phyloP scores from a whole-genome alignment of 257 asterid species.

The Rehmannia glutinosa region DNA sequence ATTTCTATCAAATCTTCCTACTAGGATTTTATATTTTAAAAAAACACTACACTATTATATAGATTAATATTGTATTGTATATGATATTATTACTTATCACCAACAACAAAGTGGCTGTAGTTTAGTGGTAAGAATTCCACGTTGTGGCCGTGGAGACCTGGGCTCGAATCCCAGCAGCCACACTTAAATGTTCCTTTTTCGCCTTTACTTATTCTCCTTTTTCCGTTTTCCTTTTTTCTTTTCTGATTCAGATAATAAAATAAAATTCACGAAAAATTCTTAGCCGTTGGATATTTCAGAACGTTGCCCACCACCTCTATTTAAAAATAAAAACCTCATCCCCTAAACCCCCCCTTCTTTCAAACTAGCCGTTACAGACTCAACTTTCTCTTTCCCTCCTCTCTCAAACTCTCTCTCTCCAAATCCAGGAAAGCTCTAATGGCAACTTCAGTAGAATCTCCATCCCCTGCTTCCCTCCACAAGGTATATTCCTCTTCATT shows the following conservation, averaged over 20 bases:
- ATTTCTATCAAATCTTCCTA: too few species aligned
- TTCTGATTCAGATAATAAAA: not conserved
- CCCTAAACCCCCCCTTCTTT: constrained; percentile 2
- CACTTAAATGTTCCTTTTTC: constrained; percentile 26
- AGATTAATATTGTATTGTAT: too few species aligned
- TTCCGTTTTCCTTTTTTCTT: not conserved
- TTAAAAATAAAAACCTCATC: constrained; percentile 15
- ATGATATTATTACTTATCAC: too few species aligned
- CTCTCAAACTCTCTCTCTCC: constrained; percentile 43
- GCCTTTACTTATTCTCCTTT: too few species aligned
- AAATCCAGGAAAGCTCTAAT: constrained; percentile 44
- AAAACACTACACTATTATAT: too few species aligned
- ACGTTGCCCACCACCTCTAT: constrained; percentile 35
- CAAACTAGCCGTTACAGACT: constrained; percentile 86
- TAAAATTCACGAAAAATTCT: not conserved
- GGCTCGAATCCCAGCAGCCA: constrained; percentile 99
- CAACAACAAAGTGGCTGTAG: constrained; percentile 67
- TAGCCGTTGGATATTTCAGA: constrained; percentile 40
- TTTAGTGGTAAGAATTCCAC: constrained; percentile 99
- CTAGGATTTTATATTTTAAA: too few species aligned
- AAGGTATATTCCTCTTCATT: constrained; percentile 44
- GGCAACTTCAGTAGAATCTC: constrained; percentile 65
- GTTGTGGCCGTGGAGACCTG: constrained; percentile 99
- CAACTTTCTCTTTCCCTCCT: constrained; percentile 28
- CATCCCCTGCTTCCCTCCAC: constrained; percentile 52